Evolutionary conservation across 257 asterid genomes (phyloP).

Genomic region (Fraxinus cuspidata): DNA sequence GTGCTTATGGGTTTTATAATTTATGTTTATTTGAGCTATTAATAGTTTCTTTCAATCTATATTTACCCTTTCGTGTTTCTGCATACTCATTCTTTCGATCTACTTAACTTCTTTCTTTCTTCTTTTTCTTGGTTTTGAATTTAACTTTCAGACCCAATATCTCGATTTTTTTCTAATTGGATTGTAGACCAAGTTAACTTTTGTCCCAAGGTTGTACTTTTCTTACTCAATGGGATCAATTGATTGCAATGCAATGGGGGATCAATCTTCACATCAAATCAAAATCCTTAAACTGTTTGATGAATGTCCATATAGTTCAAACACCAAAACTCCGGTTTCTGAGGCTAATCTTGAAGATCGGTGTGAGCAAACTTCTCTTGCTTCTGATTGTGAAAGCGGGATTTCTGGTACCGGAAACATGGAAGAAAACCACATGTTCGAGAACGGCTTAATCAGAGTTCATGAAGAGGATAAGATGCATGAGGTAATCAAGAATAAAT

Average conservation of each 20-base stretch:
- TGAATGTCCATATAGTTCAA: constrained; percentile 20
- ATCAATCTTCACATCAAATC: constrained; percentile 15
- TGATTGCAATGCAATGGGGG: constrained; percentile 4
- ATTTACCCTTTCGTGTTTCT: too few species aligned
- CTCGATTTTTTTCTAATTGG: not conserved
- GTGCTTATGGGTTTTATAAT: not conserved
- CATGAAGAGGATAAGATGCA: constrained; percentile 30
- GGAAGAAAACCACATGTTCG: not conserved
- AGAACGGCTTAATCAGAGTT: constrained; percentile 25
- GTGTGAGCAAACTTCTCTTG: constrained; percentile 3
- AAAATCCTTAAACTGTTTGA: constrained; percentile 28
- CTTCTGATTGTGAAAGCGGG: constrained; percentile 57
- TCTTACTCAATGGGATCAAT: constrained; percentile 23
- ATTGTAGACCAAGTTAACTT: constrained; percentile 39
- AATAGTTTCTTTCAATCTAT: too few species aligned
- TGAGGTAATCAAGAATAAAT: constrained; percentile 30
- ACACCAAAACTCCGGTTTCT: not conserved
- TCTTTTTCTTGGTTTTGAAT: not conserved
- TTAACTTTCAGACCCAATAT: not conserved
- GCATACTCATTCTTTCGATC: too few species aligned
- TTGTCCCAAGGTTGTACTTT: constrained; percentile 16
- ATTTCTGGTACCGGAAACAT: constrained; percentile 34
- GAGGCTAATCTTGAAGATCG: constrained; percentile 12
- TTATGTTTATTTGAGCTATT: too few species aligned
- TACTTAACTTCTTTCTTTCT: too few species aligned